Base-by-base conservation (phyloP, 2,329 filamentous ascomycete species). In the Canariomyces notabilis region DNA sequence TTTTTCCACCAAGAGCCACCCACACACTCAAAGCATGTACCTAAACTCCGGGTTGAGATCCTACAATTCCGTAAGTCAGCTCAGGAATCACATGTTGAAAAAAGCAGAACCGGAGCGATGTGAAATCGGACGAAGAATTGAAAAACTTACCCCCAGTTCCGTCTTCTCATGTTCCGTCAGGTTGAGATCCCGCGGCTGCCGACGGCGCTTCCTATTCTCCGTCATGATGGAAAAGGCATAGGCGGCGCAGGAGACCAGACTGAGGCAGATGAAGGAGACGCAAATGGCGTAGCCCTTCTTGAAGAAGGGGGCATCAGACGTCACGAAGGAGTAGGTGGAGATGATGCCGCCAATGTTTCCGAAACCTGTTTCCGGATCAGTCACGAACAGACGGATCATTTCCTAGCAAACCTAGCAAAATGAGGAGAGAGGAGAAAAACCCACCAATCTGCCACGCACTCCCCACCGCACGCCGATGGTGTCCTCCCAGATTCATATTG, bases 341-440 rank as follows among this genome's bases (percentile, higher is more conserved):
- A 90, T 83, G 59, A 90, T 89, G 20, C 86, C 87, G 34, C 86
- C 86, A 31, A 89, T 80, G 58, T 89, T 90, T 9, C 86, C 86
- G 54, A 89, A 88, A 0, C 83, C 56, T 58, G 22, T 33, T 6
- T 18, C 8, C 1, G 8, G 6, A 23, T 23, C 20, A n/a, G 15
- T 16, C 11, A 22, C 32, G 7, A 15, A 3, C 23, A 32, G 31
- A 26, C n/a, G n/a, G n/a, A n/a, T n/a, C n/a, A n/a, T n/a, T n/a
- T n/a, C n/a, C n/a, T n/a, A n/a, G n/a, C 26, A 29, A 9, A 5
- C 4, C 8, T 29, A 12, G 5, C 4, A 15, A 23, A 32, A 26
- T 32, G 20, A 16, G 20, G 33, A 22, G 14, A 6, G 20, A 32
- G n/a, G n/a, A 31, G 7, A 20, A 26, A 26, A n/a, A 48, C 49